Conservation (phyloP, 2,329 filamentous ascomycete species). For the Amauroascus niger region DNA sequence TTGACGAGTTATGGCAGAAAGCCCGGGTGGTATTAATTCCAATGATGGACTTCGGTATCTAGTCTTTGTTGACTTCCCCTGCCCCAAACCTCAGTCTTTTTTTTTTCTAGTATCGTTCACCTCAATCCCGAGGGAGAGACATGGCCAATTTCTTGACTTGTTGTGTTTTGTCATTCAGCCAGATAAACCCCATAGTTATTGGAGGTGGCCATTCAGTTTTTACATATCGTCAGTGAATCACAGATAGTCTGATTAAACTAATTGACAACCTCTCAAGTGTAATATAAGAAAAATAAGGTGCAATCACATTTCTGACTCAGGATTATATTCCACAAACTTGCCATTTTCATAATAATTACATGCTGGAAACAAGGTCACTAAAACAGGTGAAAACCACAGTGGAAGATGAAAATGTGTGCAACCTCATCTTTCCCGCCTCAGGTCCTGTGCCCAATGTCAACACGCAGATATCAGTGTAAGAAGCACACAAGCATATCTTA, state of each 20-base stretch:
- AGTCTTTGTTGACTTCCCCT: background rate
- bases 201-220: too few relatives aligned
- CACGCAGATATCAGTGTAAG: background rate
- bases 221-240: background rate
- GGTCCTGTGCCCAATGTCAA: background rate
- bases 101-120: background rate
- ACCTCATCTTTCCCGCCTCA: background rate
- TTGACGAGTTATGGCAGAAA: background rate
- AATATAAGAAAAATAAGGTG: background rate
- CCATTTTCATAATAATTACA: constrained; percentile 3
- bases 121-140: background rate
- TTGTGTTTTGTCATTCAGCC: background rate
- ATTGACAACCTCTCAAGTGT: background rate
- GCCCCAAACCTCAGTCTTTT: background rate
- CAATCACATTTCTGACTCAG: background rate
- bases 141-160: background rate
- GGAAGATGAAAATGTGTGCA: background rate
- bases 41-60: background rate
- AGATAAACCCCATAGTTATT: background rate
- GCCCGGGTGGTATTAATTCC: background rate
- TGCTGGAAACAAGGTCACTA: background rate
- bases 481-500: background rate
- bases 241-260: background rate
- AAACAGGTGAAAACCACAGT: background rate
- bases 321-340: background rate